phyloP scores from a whole-genome alignment of 345 rosid genomes.

The Limnanthes douglasii region DNA sequence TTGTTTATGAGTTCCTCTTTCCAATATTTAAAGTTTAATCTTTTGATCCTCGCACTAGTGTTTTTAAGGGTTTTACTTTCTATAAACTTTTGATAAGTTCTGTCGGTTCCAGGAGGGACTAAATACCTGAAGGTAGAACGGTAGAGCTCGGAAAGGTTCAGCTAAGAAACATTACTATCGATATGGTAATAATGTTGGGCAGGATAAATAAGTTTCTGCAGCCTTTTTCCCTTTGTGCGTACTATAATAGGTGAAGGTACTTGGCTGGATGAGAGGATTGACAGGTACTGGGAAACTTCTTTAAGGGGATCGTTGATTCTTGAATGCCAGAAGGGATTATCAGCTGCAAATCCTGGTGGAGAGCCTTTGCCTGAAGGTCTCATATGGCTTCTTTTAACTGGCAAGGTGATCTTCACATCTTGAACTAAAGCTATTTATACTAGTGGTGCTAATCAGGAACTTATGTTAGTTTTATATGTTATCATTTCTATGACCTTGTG shows the following conservation, averaged over 20 bases:
- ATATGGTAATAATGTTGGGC: conserved; percentile 43
- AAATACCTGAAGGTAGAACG: conserved; percentile 71
- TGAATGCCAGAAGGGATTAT: conserved; percentile 86
- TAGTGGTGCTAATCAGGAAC: no score
- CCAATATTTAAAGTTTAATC: no score
- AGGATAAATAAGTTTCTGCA: conserved; percentile 1
- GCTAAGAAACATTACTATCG: conserved; percentile 77
- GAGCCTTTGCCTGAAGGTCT: conserved; percentile 98
- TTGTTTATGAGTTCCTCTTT: no score
- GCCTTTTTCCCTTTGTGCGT: conserved; percentile 3
- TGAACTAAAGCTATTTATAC: conserved; percentile 3
- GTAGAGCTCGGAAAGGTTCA: conserved; percentile 94
- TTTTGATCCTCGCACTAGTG: background rate
- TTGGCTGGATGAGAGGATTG: conserved; percentile 99
- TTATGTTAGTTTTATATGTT: no score
- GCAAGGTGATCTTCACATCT: conserved; percentile 38
- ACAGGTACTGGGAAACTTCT: conserved; percentile 97
- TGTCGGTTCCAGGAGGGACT: conserved; percentile 56
- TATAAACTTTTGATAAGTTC: background rate
- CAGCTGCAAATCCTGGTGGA: conserved; percentile 75
- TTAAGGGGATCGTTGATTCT: conserved; percentile 88
- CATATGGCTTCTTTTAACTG: conserved; percentile 96
- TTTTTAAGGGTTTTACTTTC: conserved; percentile 1
- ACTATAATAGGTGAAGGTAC: conserved; percentile 32
- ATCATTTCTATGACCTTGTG: no score